phyloP scores from a whole-genome alignment of 441 rosid genomes.

The Gossypium lobatum region DNA sequence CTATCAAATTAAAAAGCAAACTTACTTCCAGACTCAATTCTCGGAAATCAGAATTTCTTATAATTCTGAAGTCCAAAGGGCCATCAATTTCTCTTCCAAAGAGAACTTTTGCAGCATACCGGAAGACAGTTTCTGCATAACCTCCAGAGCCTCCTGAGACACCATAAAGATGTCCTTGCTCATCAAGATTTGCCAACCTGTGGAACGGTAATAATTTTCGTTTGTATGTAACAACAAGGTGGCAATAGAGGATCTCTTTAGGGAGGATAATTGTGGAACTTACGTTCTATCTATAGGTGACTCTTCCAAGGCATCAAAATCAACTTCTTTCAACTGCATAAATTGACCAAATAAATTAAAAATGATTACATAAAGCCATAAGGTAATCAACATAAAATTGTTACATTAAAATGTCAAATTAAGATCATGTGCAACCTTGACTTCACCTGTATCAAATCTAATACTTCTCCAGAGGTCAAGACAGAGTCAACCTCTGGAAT shows the following conservation, averaged over 20 bases:
- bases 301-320: constrained; percentile 60
- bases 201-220: background rate
- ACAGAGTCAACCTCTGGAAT: constrained; percentile 86
- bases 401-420: background rate
- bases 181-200: constrained; percentile 73
- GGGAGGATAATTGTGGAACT: constrained; percentile 21
- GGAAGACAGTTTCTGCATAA: constrained; percentile 73
- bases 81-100: constrained; percentile 67
- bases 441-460: constrained; percentile 78
- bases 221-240: background rate
- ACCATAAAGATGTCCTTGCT: constrained; percentile 75
- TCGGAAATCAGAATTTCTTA: constrained; percentile 77
- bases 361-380: background rate
- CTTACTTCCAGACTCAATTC: constrained; percentile 80
- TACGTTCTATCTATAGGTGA: constrained; percentile 72
- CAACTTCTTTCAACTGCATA: constrained; percentile 65
- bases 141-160: constrained; percentile 69
- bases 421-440: constrained; percentile 8
- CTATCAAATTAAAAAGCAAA: constrained; percentile 8
- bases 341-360: constrained; percentile 2
- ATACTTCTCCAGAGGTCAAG: constrained; percentile 80
- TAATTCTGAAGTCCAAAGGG: constrained; percentile 57
- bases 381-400: background rate
- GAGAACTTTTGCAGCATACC: constrained; percentile 56
- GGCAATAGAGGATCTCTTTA: background rate